Evolutionary conservation across 1,284 basidiomycete genomes (phyloP).

Genomic region (Inonotus hispidus): DNA sequence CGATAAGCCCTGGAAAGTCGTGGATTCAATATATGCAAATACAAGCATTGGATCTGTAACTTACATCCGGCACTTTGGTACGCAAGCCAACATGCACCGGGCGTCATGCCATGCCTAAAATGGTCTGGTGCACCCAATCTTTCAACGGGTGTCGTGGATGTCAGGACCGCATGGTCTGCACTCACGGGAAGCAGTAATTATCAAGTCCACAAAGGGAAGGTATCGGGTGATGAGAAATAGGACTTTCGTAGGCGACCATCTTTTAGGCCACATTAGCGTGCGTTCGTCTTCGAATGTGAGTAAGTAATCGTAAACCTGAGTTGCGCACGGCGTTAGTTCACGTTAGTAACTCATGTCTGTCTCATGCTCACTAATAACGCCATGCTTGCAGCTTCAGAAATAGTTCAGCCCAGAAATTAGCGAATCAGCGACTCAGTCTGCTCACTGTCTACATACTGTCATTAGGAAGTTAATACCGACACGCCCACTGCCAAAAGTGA

Average conservation of each 20-base stretch:
- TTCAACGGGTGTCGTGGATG: not conserved
- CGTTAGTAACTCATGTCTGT: not conserved
- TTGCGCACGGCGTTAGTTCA: not conserved
- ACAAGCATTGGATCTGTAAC: not conserved
- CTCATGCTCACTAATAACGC: not conserved
- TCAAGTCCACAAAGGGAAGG: conserved; percentile 5
- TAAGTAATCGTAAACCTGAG: conserved; percentile 8
- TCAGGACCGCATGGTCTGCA: not conserved
- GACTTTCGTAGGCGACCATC: not conserved
- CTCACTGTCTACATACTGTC: conserved; percentile 2
- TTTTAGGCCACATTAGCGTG: conserved; percentile 1
- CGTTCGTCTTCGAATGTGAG: conserved; percentile 6
- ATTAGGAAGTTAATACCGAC: not conserved
- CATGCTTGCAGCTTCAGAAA: not conserved
- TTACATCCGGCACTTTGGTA: conserved; percentile 10
- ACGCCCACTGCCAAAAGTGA: not conserved
- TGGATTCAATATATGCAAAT: not conserved
- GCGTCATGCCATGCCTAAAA: not conserved
- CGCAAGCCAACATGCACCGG: not conserved
- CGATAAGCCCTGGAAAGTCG: conserved; percentile 7
- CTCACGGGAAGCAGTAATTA: conserved; percentile 5
- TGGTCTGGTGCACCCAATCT: not conserved
- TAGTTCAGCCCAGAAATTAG: not conserved
- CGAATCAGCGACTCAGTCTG: not conserved
- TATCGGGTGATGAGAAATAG: conserved; percentile 9